Conservation (phyloP, 2,329 filamentous ascomycete species). For the Colletotrichum orchidophilum region DNA sequence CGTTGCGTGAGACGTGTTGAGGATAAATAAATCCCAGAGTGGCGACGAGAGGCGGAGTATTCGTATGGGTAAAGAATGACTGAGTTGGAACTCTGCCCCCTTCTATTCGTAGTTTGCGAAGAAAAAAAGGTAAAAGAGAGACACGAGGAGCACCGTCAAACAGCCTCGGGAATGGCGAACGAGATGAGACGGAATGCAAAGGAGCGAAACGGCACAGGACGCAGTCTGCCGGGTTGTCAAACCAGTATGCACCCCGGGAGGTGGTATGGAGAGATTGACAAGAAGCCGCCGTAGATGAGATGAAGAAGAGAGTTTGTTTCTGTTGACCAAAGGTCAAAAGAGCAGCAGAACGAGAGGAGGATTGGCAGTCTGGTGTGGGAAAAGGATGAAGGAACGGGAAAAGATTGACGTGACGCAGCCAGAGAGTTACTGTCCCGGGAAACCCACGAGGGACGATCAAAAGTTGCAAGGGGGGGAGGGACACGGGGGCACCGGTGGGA, state of each 20-base stretch:
- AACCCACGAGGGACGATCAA: slow-evolving; percentile 25
- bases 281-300: slow-evolving; percentile 24
- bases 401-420: slow-evolving; percentile 27
- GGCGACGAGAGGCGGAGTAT: slow-evolving; percentile 17
- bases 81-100: neutral
- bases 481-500: neutral
- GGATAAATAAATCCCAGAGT: slow-evolving; percentile 1
- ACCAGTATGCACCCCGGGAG: slow-evolving; percentile 12
- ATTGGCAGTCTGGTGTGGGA: slow-evolving; percentile 1
- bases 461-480: no score
- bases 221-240: slow-evolving; percentile 15
- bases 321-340: neutral
- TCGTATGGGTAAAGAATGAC: slow-evolving; percentile 15
- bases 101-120: neutral
- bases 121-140: neutral
- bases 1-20: slow-evolving; percentile 17
- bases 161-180: slow-evolving; percentile 17
- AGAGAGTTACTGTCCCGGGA: slow-evolving; percentile 4
- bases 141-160: slow-evolving; percentile 18
- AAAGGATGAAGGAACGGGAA: slow-evolving; percentile 9
- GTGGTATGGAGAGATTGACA: neutral
- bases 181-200: slow-evolving; percentile 8
- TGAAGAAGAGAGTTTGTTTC: neutral
- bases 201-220: slow-evolving; percentile 26
- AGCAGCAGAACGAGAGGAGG: neutral